phyloP scores from a whole-genome alignment of 2,329 filamentous ascomycete species.

The Aspergillus fumigatus region DNA sequence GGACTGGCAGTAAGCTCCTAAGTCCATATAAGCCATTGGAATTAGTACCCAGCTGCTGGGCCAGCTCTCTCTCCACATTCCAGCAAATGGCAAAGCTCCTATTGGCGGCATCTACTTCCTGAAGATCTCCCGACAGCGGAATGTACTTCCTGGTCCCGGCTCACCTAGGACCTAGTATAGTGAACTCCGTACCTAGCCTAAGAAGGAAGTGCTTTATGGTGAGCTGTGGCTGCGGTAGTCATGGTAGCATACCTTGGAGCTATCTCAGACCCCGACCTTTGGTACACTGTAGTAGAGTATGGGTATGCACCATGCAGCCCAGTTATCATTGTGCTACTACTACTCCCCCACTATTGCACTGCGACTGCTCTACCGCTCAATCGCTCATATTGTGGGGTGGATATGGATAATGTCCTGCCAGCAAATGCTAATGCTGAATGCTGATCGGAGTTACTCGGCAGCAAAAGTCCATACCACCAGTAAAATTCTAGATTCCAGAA shows the following conservation, averaged over 20 bases:
- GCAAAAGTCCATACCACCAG: not conserved
- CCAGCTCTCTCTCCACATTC: slow-evolving; percentile 7
- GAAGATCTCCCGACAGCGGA: not conserved
- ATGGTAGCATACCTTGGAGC: not conserved
- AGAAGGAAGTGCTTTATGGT: not conserved
- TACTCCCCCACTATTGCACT: too few relatives aligned
- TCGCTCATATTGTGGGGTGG: too few relatives aligned
- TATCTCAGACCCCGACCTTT: too few relatives aligned
- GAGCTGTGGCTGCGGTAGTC: not conserved
- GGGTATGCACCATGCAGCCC: too few relatives aligned
- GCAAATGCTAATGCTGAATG: not conserved
- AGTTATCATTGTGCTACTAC: too few relatives aligned
- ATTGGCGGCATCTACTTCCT: slow-evolving; percentile 8
- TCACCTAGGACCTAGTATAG: not conserved
- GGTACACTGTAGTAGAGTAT: too few relatives aligned
- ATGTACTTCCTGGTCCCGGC: not conserved
- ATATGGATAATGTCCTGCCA: too few relatives aligned
- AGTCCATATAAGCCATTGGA: not conserved
- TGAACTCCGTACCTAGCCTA: not conserved
- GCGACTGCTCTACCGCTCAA: too few relatives aligned
- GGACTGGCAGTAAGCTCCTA: not conserved
- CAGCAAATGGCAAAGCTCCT: slow-evolving; percentile 10
- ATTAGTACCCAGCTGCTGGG: too few relatives aligned
- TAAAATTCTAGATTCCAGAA: slow-evolving; percentile 8
- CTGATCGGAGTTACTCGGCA: not conserved